Percentiles rank a stretch among this genome's conserved stretches.
These are phyloP conservation scores for Nematocida parisii DNA, from an alignment of 371 early-diverging fungal species.

Conservation along the genomic window DNA sequence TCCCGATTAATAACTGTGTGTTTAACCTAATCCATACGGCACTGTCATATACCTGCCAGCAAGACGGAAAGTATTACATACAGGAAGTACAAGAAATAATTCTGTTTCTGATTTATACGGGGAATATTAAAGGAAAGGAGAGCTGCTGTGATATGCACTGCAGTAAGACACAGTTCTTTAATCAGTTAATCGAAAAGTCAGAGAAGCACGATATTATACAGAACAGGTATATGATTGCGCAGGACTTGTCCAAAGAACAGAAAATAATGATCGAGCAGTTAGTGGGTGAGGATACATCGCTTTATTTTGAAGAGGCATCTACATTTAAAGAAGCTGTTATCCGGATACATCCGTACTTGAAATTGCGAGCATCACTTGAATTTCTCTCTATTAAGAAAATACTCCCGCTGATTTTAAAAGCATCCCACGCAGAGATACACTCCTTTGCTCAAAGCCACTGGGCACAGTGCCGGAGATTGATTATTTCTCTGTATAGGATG, in stretches of 20 bases:
- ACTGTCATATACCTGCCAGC: not conserved
- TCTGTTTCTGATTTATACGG: constrained; percentile 33
- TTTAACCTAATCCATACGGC: constrained; percentile 20
- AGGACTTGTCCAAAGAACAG: constrained; percentile 28
- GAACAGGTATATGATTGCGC: constrained; percentile 43
- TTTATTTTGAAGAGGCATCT: constrained; percentile 15
- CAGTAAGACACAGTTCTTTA: constrained; percentile 31
- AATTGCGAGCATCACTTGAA: not conserved
- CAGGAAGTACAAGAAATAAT: constrained; percentile 42
- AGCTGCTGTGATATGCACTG: constrained; percentile 29
- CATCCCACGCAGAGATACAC: constrained; percentile 8
- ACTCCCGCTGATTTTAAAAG: constrained; percentile 3
- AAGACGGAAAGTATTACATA: not conserved
- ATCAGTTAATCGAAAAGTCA: not conserved
- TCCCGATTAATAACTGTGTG: constrained; percentile 32
- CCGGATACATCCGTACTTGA: constrained; percentile 24
- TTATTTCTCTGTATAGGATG: constrained; percentile 10
- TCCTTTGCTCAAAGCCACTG: constrained; percentile 15
- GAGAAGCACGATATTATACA: not conserved
- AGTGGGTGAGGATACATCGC: not conserved
- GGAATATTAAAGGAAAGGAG: constrained; percentile 9
- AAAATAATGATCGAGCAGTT: not conserved
- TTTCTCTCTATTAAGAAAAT: constrained; percentile 33
- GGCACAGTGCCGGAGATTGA: constrained; percentile 5
- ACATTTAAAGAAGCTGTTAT: constrained; percentile 1